Base-by-base conservation (phyloP, 192 early-diverging fungal species). In the Polychytrium aggregatum region DNA sequence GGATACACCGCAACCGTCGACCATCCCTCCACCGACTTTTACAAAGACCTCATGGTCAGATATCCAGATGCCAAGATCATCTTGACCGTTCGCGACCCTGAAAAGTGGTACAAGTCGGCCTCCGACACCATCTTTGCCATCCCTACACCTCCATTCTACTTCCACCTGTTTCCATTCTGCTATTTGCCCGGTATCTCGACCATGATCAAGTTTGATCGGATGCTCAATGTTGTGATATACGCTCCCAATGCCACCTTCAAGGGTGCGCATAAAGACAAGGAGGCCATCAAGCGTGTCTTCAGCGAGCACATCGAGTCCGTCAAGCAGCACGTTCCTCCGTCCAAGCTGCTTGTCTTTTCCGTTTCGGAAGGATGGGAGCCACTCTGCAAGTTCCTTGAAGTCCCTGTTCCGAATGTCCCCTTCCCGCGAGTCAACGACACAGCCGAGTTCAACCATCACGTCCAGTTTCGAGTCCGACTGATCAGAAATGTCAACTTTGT, bases 21-120 rank as follows among this genome's bases (percentile, higher is more conserved):
- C 44, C 35, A 20, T 21, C 53, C 53, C 1, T 34, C 46, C 35
- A 34, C 38, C 37, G 41, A 24, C 1, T 59, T 59, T 37, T 59
- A 45, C 54, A 43, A 47, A 20, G 56, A 44, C 22, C 31, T 57
- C 26, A 16, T 62, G 21, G 41, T 51, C 36, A 21, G 21, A 17
- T 53, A 59, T 33, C 60, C 60, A 8, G 27, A 51, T 22, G 60
- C 60, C 36, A 63, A 63, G 38, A 48, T 59, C 18, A 53, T 63
- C 31, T 33, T 63, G 13, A 53, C 47, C 25, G 48, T 60, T 2
- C 38, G 60, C 28, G 60, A 63, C 39, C 36, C 48, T 11, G 55
- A 63, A n/a, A 41, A 25, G 41, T 63, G 60, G 60, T 57, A 41
- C n/a, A 29, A 43, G 21, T 49, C 44, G 6, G 48, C 38, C 20